Base-by-base conservation (phyloP, 257 asterid genomes). In the Salvia hispanica region DNA sequence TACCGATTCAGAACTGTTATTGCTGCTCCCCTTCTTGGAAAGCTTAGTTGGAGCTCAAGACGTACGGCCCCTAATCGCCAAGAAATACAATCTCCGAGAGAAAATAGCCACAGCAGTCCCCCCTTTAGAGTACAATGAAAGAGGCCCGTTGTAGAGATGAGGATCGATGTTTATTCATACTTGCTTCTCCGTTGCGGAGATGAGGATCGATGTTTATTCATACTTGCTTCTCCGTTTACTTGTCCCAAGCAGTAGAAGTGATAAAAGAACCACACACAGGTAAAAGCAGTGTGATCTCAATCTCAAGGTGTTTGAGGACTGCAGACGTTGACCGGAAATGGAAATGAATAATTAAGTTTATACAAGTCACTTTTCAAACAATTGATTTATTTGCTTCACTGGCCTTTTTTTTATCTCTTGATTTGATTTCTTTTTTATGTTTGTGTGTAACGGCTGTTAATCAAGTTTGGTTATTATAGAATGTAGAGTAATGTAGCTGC, bases 11-110 rank as follows among this genome's bases (percentile, higher is more conserved):
- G 99, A 91, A 70, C 69, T 94, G 74, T 78, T 84, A n/a, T 39
- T 70, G 44, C 71, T 94, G 65, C 85, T 94, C 16, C 97, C 99
- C 0, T 94, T 94, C 62, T 72, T 94, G 83, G 96, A 88, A 83
- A 91, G 95, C 31, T 81, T 94, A 82, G 78, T 87, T 11, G 90
- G 86, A 57, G 93, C 77, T 46, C 79, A 91, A 50, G 99, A 94
- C 57, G 99, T 91, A 53, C 75, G 96, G 78, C 99, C 97, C 0
- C 31, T 83, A 21, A 88, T 94, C 55, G 85, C 95, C n/a, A 31
- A 74, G 47, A 94, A 83, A 72, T 94, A 68, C 84, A 87, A 87
- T 71, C 95, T 94, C 55, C 83, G 81, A 5, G 87, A 77, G 72
- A 94, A 84, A 72, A 78, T 94, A 37, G 90, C 82, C 42, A 88